Evolutionary conservation across 139 green algal species (phyloP), one percentile per base, ranked within the genome.

Genomic region (Tetradesmus lagerheimii): DNA sequence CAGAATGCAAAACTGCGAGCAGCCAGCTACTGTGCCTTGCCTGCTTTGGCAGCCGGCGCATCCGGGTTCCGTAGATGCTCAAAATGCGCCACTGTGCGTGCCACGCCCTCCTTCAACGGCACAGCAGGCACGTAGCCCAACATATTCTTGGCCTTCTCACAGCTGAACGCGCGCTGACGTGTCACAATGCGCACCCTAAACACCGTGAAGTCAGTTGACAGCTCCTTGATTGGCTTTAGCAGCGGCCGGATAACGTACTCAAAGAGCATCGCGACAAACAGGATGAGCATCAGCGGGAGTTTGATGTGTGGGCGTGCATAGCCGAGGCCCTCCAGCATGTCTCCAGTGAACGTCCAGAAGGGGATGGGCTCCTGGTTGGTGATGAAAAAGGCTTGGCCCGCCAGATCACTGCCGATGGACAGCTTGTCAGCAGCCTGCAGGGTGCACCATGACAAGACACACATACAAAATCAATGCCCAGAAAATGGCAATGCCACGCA

Each of bases 281-380:
- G 91, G n/a, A 99, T 94, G 25, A 98, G 93, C 41, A 79, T 37
- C 39, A 96, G 94, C 12, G 97, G 97, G 77, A 99, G 94, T 27
- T 95, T 88, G 75, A 93, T 92, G 84, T 71, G 35, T 11, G 94
- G 92, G 23, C 92, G 93, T 16, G 45, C 66, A 84, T 98, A 99
- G 31, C 95, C 97, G 76, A 99, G 92, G 9, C 94, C 95, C 89
- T 97, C 90, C 38, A 96, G 94, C 12, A 99, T 57, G 90, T 98
- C 95, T 0, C 96, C 97, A 80, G 97, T 95, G 90, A 99, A 97
- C 1, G 50, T 89, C 97, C 97, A 99, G 89, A 99, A 99, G 8
- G 89, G 93, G 31, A 87, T 78, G 9, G 96, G 95, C 41, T 98
- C 95, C 85, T 93, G 92, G 85, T 99, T 99, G 71, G 96, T 99